Base-by-base conservation (phyloP, 2,329 filamentous ascomycete genomes). In the Annulohypoxylon truncatum region DNA sequence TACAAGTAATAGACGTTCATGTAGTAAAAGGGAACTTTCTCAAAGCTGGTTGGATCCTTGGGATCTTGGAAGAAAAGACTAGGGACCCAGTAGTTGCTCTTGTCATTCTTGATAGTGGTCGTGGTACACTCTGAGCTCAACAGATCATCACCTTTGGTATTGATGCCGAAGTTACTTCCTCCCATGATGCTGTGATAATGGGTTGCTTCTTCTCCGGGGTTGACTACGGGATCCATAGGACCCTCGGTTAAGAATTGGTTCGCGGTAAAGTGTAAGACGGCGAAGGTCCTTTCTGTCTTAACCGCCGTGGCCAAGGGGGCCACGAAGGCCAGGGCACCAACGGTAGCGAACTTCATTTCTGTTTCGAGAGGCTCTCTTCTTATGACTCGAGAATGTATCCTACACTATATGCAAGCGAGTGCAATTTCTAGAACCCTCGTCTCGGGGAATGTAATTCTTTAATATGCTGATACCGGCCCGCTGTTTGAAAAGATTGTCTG, bases 61-160 rank as follows among this genome's bases (percentile, higher is more conserved):
- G 87, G 84, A 69, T 91, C 85, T 70, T 84, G 80, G 79, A 90
- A 93, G 79, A 89, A 94, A 2, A 94, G 80, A 26, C 83, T 82
- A 1, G 92, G 91, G 60, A 89, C 88, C 92, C 92, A 94, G 82
- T 95, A 94, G 78, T 90, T 90, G 71, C 87, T 91, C 75, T 88
- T 83, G 79, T 94, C 91, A 58, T 86, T 87, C 72, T 84, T 87
- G 75, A 92, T 83, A 66, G 85, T 84, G 76, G 92, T 90, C 31
- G 89, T 92, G 51, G 88, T 91, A 83, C 92, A 95, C 24, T 85
- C 83, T 29, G 90, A 92, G 59, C 83, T 76, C 64, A 82, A 66
- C 24, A 92, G 83, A 47, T 85, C 82, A 61, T 87, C 82, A 72
- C 88, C 91, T 42, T 84, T 87, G 75, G 90, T 88, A 56, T 79